Base-by-base conservation (phyloP, 1,284 basidiomycete species). In the Meira miltonrushii region DNA sequence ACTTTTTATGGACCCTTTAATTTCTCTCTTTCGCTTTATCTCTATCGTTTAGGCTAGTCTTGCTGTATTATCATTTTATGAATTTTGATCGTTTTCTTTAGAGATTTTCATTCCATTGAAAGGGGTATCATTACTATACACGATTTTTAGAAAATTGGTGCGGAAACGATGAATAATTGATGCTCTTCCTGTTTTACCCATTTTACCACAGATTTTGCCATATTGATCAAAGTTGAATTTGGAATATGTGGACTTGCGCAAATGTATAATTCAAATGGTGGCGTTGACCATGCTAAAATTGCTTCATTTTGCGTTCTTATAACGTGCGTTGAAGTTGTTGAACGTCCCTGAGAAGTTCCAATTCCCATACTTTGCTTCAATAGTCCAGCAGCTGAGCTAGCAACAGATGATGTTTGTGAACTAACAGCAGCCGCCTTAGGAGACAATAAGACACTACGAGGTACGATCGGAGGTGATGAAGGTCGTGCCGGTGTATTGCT, bases 151-250 rank as follows among this genome's bases (percentile, higher is more conserved):
- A 78, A 75, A 11, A 68, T 65, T 13, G 69, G 73, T 2, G 71
- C 68, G 17, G 67, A 69, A 39, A 66, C 65, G 5, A 80, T 52
- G 78, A 97, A 97, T 64, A 97, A 73, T 66, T 81, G 83, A 15
- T 81, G 80, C 77, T 96, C 92, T 74, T 95, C 88, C 63, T 85
- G 86, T 81, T 89, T 88, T 17, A 95, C 86, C 93, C 94, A 98
- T 39, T 87, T 83, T 15, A 87, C 87, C 33, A 97, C 86, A 0
- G 87, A 83, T 76, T 96, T 94, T 8, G 93, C 94, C 1, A 90
- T 87, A 15, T 86, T 85, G 9, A 95, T 86, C 0, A 86, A 86
- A 0, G 89, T 89, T 52, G 85, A 86, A 82, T 96, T 95, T 1
- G 91, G 87, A 53, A 97, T 76, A 52, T 85, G 82, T 1, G 92